phyloP scores from a whole-genome alignment of 768 basidiomycete species.

The Xerocomellus dryophilus region DNA sequence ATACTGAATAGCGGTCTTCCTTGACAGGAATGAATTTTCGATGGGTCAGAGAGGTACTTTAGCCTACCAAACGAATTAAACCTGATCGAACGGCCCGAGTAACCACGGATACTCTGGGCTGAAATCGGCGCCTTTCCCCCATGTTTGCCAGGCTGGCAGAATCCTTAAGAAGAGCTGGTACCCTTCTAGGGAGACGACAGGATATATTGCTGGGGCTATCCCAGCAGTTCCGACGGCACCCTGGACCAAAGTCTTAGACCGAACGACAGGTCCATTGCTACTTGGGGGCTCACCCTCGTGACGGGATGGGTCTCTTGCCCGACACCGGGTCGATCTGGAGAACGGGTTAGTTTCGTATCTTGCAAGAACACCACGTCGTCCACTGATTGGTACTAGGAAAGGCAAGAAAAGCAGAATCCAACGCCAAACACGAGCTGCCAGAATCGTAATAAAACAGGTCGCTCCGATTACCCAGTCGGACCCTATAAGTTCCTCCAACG shows the following conservation, averaged over 20 bases:
- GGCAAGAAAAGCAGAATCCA: conserved; percentile 63
- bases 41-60: not conserved
- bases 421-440: conserved; percentile 56
- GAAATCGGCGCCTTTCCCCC: conserved; percentile 52
- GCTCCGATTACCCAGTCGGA: conserved; percentile 46
- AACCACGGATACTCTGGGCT: conserved; percentile 53
- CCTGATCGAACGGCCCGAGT: conserved; percentile 61
- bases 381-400: conserved; percentile 52
- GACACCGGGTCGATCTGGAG: conserved; percentile 54
- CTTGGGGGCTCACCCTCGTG: conserved; percentile 44
- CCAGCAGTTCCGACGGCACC: conserved; percentile 73
- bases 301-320: conserved; percentile 78
- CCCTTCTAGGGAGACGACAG: conserved; percentile 61
- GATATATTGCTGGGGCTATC: conserved; percentile 62
- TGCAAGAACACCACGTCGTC: conserved; percentile 6
- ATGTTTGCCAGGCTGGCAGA: conserved; percentile 64
- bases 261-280: not conserved
- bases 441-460: not conserved
- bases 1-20: conserved; percentile 50
- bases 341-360: not conserved
- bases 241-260: conserved; percentile 26
- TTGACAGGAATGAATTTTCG: conserved; percentile 42
- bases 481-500: conserved; percentile 42
- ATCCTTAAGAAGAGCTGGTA: conserved; percentile 65
- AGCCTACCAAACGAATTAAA: conserved; percentile 8